These are phyloP conservation scores for Porogramme epimiltina DNA, from an alignment of 1,284 basidiomycete genomes.

Conservation along the genomic window DNA sequence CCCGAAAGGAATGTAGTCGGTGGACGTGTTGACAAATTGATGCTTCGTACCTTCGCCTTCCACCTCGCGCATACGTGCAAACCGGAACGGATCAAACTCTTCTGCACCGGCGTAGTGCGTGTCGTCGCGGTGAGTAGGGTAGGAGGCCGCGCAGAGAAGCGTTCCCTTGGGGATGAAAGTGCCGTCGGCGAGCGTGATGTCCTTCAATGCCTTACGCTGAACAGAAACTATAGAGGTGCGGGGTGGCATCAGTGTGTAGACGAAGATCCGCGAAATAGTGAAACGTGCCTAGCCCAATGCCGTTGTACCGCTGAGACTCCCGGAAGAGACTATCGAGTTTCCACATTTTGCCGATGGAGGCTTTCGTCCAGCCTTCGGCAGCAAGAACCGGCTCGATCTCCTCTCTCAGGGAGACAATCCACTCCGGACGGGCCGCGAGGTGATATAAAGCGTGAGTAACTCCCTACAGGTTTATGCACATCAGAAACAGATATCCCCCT, in stretches of 20 bases:
- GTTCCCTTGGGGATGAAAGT: slow-evolving; percentile 42
- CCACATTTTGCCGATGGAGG: slow-evolving; percentile 43
- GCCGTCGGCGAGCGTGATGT: slow-evolving; percentile 44
- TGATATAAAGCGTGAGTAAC: slow-evolving; percentile 41
- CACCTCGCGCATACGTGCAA: slow-evolving; percentile 14
- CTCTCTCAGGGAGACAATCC: slow-evolving; percentile 43
- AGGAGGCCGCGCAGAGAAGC: slow-evolving; percentile 23
- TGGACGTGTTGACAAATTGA: slow-evolving; percentile 26
- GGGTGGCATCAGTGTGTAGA: neutral
- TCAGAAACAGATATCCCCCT: neutral
- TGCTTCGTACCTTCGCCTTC: slow-evolving; percentile 23
- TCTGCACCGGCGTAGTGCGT: slow-evolving; percentile 7
- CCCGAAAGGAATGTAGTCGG: slow-evolving; percentile 29
- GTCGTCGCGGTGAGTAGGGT: slow-evolving; percentile 15
- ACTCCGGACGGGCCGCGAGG: slow-evolving; percentile 42
- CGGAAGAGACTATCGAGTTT: slow-evolving; percentile 57
- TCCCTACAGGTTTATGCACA: too few species aligned
- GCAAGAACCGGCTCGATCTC: slow-evolving; percentile 42
- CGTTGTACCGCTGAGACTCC: slow-evolving; percentile 45
- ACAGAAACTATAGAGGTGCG: slow-evolving; percentile 29
- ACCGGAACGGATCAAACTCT: slow-evolving; percentile 10
- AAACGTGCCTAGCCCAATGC: slow-evolving; percentile 13
- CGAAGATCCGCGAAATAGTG: neutral
- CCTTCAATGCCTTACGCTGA: slow-evolving; percentile 36
- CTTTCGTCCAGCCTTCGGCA: slow-evolving; percentile 45